A percentile compares a stretch with the other conserved stretches of the same genome.
These are phyloP conservation scores for Mariannaea sp. DNA, from an alignment of 2,329 filamentous ascomycete genomes.

Conservation along the genomic window DNA sequence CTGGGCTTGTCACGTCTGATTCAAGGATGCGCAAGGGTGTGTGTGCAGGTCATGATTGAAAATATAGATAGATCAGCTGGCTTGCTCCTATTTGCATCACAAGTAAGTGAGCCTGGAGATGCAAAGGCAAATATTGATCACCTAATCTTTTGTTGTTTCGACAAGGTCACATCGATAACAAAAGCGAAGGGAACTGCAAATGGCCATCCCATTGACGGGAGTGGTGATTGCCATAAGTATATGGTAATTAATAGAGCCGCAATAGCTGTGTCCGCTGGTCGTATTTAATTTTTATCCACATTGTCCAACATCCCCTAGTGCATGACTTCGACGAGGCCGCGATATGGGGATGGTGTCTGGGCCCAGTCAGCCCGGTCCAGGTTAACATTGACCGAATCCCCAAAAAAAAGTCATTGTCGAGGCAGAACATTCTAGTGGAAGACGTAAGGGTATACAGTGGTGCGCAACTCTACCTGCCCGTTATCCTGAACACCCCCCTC, in stretches of 20 bases:
- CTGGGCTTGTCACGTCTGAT: conserved; percentile 26
- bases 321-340: conserved; percentile 8
- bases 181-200: no score
- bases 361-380: neutral
- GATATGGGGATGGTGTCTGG: conserved; percentile 7
- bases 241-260: no score
- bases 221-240: no score
- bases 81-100: no score
- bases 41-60: conserved; percentile 32
- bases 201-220: no score
- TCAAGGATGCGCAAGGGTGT: conserved; percentile 35
- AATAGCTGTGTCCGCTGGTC: no score
- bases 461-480: conserved; percentile 12
- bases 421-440: neutral
- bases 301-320: neutral
- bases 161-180: no score
- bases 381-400: conserved; percentile 6
- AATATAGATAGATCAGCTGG: conserved; percentile 41
- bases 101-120: conserved; percentile 11
- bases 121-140: no score
- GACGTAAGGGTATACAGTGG: conserved; percentile 14
- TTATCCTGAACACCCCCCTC: conserved; percentile 3
- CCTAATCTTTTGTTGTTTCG: conserved; percentile 8
- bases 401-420: conserved; percentile 3
- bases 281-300: neutral